Evolutionary conservation across 441 rosid genomes (phyloP), one percentile per base, ranked within the genome.

Genomic region (Raphanus hybrid): DNA sequence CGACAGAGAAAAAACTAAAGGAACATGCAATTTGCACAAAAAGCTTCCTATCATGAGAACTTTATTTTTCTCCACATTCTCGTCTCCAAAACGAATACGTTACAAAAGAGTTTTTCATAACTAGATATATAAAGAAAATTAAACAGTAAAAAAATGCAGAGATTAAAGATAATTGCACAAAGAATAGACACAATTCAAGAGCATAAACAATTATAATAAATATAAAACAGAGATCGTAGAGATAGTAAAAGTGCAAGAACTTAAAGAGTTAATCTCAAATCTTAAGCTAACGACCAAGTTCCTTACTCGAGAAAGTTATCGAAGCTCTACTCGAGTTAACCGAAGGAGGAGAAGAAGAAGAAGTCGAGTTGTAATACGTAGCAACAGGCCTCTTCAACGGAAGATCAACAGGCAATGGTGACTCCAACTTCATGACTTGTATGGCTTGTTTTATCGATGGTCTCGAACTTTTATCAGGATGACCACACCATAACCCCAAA

Each of bases 401-500:
- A 52, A 87, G 87, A 55, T 65, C 16, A 64, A 8, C 41, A 15
- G 90, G 93, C 12, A 84, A 1, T 0, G 80, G 72, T 0, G 82
- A 82, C 61, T 91, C 88, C 12, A 80, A 84, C n/a, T 84, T 84
- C 16, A 91, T 41, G n/a, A 86, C 91, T n/a, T 87, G 87, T 34
- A 89, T 87, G 11, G 80, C 92, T 68, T 84, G 90, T 39, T 82
- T 82, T 3, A 87, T 87, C 1, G 92, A 85, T 3, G 97, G 96
- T 45, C 96, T 84, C n/a, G 61, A 70, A 67, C 41, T 84, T 60
- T 73, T 79, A 71, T 88, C 91, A 8, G 96, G 96, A 70, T 92
- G 94, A 80, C 90, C 83, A 32, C 97, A 92, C 96, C 97, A 89
- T 6, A 92, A 64, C 70, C 96, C 94, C 35, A 82, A 82, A 15